Evolutionary conservation across 768 basidiomycete species (phyloP).

Genomic region (Boletus tomentosulus): DNA sequence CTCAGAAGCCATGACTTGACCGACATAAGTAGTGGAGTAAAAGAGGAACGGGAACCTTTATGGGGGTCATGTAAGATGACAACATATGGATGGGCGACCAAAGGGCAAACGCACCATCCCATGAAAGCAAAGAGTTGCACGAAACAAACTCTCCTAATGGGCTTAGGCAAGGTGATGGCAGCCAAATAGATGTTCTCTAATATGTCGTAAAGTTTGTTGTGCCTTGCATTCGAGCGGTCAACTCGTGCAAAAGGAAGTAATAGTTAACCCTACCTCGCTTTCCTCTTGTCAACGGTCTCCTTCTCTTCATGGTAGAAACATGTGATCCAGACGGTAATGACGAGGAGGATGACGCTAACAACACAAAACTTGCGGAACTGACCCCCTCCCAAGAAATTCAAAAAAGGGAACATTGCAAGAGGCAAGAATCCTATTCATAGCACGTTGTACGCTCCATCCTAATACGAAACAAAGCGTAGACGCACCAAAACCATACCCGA

Average conservation of each 20-base stretch:
- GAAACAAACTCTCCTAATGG: conserved; percentile 84
- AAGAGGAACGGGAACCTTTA: conserved; percentile 92
- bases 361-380: conserved; percentile 98
- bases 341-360: conserved; percentile 74
- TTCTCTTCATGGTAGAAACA: conserved; percentile 83
- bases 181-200: conserved; percentile 74
- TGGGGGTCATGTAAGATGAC: conserved; percentile 7
- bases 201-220: conserved; percentile 66
- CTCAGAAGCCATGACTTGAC: conserved; percentile 89
- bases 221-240: conserved; percentile 9
- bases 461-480: neutral
- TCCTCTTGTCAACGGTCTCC: conserved; percentile 47
- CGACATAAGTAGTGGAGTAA: conserved; percentile 90
- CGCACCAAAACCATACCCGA: conserved; percentile 89
- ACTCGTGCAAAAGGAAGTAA: neutral
- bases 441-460: conserved; percentile 4
- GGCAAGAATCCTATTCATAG: conserved; percentile 70
- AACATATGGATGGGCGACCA: neutral
- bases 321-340: conserved; percentile 81
- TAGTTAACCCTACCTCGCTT: conserved; percentile 36
- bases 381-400: conserved; percentile 78
- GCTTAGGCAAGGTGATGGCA: conserved; percentile 69
- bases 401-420: conserved; percentile 72
- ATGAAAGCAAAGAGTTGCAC: conserved; percentile 96
- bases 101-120: conserved; percentile 65